Base-by-base conservation (phyloP, 441 rosid species). In the Aquilaria agallochum region DNA sequence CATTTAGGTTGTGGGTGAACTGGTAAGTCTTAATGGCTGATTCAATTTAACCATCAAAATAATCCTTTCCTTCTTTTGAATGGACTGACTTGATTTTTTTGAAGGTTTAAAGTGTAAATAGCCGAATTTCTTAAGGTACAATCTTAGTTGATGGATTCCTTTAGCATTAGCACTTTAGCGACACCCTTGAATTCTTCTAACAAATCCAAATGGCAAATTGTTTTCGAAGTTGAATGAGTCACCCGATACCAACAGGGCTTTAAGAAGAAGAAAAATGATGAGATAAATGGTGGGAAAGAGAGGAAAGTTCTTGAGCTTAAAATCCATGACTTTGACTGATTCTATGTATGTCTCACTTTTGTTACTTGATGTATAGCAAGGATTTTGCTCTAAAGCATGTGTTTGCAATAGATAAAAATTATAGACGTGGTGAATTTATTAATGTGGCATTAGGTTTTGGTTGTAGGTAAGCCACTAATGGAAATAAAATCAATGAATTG, bases 11-110 rank as follows among this genome's bases (percentile, higher is more conserved):
- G 65, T 52, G 62, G 45, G 57, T 65, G 49, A 53, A 53, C 48
- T 74, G 71, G 56, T 69, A 74, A 11, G 56, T 50, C 55, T 62
- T 69, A 68, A 62, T 44, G 51, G 74, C 71, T 0, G 56, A 49
- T 42, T 69, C 63, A 2, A 64, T 50, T 11, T 31, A 30, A 5
- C 60, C 70, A 40, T 68, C 64, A 36, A 68, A 61, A 30, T 53
- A 30, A 44, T 67, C 61, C 5, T 20, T 55, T 34, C 12, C 14
- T 15, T 52, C 46, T 2, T 9, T 14, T 14, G 15, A 2, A 12
- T 34, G 45, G 15, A 34, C 11, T 20, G 27, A 20, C 27, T 20
- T 20, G 27, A 20, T 48, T 11, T 0, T 0, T 7, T 10, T 8
- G 1, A 10, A 9, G 40, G 40, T 3, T 14, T 7, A 8, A 14